A percentile compares a stretch with the other conserved stretches of the same genome.
These are phyloP conservation scores for Ogataea philodendri DNA, from an alignment of 805 yeast genomes.

Conservation along the genomic window DNA sequence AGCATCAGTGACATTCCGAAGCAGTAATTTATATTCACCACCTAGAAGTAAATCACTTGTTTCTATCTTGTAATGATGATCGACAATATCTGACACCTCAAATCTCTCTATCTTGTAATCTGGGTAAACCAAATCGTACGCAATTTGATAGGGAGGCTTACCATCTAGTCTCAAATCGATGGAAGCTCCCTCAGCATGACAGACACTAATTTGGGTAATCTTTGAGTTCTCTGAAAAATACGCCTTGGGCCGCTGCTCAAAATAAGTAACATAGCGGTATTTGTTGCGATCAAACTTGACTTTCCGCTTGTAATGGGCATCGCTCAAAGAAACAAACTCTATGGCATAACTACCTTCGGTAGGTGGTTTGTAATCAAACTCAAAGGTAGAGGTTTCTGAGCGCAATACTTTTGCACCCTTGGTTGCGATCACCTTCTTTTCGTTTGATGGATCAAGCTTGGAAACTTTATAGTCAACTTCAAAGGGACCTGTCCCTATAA, in stretches of 20 bases:
- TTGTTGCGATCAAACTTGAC: conserved; percentile 35
- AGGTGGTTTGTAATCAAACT: conserved; percentile 71
- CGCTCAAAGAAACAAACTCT: conserved; percentile 62
- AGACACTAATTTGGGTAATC: conserved; percentile 24
- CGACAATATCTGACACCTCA: conserved; percentile 40
- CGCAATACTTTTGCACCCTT: conserved; percentile 31
- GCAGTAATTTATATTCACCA: conserved; percentile 65
- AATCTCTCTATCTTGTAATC: conserved; percentile 44
- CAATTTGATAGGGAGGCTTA: conserved; percentile 70
- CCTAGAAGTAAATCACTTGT: conserved; percentile 61
- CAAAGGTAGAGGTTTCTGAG: conserved; percentile 32
- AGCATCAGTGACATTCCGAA: conserved; percentile 69
- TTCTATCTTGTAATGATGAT: conserved; percentile 39
- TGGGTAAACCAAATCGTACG: conserved; percentile 65
- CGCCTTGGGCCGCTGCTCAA: conserved; percentile 67
- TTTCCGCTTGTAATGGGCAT: conserved; percentile 50
- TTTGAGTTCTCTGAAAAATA: conserved; percentile 30
- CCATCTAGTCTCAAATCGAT: conserved; percentile 70
- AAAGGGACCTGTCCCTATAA: conserved; percentile 84
- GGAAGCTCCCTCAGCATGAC: conserved; percentile 35
- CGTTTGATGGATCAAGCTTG: conserved; percentile 42
- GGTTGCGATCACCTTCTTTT: conserved; percentile 22
- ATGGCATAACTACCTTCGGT: conserved; percentile 80
- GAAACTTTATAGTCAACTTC: conserved; percentile 60
- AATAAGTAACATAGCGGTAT: conserved; percentile 63